Conservation (phyloP, 148 eudicot species). For the Vaccinium corymbosum region DNA sequence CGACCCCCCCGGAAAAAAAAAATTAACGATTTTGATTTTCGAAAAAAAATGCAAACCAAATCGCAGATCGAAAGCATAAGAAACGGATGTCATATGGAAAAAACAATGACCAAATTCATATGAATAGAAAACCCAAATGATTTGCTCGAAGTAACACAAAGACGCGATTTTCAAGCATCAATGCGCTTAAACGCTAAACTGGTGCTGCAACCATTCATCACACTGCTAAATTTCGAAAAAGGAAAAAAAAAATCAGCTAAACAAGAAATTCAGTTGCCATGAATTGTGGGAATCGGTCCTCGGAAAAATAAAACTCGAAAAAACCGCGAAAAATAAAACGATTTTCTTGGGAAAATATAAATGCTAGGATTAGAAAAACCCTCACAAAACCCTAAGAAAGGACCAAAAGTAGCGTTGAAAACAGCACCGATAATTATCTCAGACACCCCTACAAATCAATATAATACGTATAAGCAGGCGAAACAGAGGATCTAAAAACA, state of each 20-base stretch:
- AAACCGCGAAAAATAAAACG: background rate
- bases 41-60: constrained; percentile 2
- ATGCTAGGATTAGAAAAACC: background rate
- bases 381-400: constrained; percentile 24
- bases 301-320: background rate
- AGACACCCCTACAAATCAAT: background rate
- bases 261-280: background rate
- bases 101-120: background rate
- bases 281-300: constrained; percentile 1
- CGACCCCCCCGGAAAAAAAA: background rate
- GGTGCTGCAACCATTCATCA: background rate
- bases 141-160: background rate
- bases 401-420: background rate
- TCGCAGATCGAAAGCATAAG: constrained; percentile 26
- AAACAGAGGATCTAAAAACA: constrained; percentile 14
- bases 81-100: background rate
- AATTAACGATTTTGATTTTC: no score
- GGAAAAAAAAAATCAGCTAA: background rate
- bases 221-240: background rate
- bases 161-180: background rate
- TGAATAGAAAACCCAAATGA: background rate
- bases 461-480: background rate
- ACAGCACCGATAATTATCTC: background rate
- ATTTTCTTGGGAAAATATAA: background rate
- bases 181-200: background rate